A percentile compares a stretch with the other conserved stretches of the same genome.
Conservation (phyloP, 108 stramenopile genomes). For the Nannochloropsis gaditana region DNA sequence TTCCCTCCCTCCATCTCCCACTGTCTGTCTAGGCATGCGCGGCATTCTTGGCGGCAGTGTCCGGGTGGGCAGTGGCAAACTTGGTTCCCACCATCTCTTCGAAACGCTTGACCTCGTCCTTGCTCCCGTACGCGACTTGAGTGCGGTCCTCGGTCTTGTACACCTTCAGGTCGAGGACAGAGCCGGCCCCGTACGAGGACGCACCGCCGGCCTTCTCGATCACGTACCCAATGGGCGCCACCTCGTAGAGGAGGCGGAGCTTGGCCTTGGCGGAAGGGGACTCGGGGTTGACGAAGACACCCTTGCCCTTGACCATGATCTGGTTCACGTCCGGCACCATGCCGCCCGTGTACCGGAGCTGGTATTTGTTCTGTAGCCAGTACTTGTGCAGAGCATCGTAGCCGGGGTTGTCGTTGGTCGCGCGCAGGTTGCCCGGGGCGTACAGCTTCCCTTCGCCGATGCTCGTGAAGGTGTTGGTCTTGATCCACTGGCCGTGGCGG, state of each 20-base stretch:
- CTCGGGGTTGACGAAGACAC: slow-evolving; percentile 58
- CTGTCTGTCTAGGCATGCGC: not conserved
- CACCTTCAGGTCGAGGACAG: slow-evolving; percentile 61
- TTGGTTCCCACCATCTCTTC: slow-evolving; percentile 56
- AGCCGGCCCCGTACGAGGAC: slow-evolving; percentile 55
- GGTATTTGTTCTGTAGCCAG: slow-evolving; percentile 56
- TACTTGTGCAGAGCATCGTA: slow-evolving; percentile 54
- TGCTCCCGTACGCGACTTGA: slow-evolving; percentile 65
- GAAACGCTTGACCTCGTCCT: slow-evolving; percentile 68
- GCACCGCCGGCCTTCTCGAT: slow-evolving; percentile 60
- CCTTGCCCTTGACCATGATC: slow-evolving; percentile 58
- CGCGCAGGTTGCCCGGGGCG: slow-evolving; percentile 58
- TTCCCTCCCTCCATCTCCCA: not conserved
- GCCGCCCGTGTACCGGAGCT: slow-evolving; percentile 59
- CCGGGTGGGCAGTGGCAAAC: slow-evolving; percentile 22
- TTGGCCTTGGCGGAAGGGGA: slow-evolving; percentile 54
- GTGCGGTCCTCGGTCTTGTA: slow-evolving; percentile 68
- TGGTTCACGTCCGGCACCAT: slow-evolving; percentile 62
- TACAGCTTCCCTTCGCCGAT: slow-evolving; percentile 68
- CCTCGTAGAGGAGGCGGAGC: slow-evolving; percentile 57
- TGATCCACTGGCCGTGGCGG: slow-evolving; percentile 54
- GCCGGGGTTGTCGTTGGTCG: slow-evolving; percentile 56
- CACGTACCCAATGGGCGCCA: slow-evolving; percentile 55
- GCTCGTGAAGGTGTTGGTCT: slow-evolving; percentile 49
- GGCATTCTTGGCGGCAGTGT: not conserved